Base-by-base conservation (phyloP, 2,329 filamentous ascomycete species). In the Clonostachys sp. region DNA sequence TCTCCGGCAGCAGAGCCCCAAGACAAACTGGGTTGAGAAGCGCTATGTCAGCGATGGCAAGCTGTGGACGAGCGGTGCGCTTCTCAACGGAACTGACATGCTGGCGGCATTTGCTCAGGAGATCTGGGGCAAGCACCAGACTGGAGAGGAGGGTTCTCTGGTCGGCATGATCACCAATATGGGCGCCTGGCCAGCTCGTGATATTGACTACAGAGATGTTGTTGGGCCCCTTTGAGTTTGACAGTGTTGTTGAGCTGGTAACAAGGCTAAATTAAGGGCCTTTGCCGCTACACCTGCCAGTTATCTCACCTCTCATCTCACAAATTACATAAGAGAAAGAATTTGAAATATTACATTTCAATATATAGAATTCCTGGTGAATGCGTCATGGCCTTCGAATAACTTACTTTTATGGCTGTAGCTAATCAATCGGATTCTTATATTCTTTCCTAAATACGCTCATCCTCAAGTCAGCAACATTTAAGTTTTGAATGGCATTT, bases 11-110 rank as follows among this genome's bases (percentile, higher is more conserved):
- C 40, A 52, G 5, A 56, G 55, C 4, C 65, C 66, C 1, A 51
- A 54, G 1, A 57, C 59, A 10, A 55, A 62, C 18, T 73, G 70
- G 70, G 59, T 70, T 5, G 60, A 65, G 51, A 64, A 59, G 48
- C 63, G 65, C 16, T 67, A 64, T 60, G 61, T 51, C 5, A 52
- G 53, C 3, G 65, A 67, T 34, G 65, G 62, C 0, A 68, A 67
- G 55, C 34, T 68, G 20, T 67, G 65, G 65, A 66, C 62, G 2
- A 62, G 58, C 42, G 60, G 64, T 6, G 48, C 63, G 4, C 50
- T 67, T 16, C 52, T 67, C 42, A 67, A 68, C 35, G 65, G 65
- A 0, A 48, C 54, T 1, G 65, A 68, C 40, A 52, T 68, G 54
- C 64, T 66, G 56, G 44, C 50, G 5, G 58, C 57, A 4, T 68